Conservation (phyloP, 305 asterid species). For the Fraxinus sp. region DNA sequence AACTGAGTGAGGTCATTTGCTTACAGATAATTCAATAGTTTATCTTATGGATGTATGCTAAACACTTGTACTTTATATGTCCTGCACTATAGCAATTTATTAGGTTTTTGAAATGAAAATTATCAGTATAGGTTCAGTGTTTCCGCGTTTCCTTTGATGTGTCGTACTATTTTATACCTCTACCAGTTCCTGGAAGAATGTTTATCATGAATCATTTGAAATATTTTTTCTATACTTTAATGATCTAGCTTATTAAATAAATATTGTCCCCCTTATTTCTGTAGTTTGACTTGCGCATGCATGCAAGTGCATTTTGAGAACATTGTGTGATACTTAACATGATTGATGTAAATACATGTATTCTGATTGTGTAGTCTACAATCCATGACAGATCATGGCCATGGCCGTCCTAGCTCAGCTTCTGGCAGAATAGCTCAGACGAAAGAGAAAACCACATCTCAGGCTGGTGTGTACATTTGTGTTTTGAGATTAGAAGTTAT, state of each 20-base stretch:
- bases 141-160: neutral
- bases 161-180: neutral
- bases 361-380: slow-evolving; percentile 22
- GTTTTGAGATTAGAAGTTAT: neutral
- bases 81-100: neutral
- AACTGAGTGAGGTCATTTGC: slow-evolving; percentile 14
- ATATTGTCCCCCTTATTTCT: neutral
- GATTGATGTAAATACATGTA: slow-evolving; percentile 6
- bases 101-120: neutral
- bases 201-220: neutral
- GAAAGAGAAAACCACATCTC: slow-evolving; percentile 46
- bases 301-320: neutral
- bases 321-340: slow-evolving; percentile 8
- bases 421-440: slow-evolving; percentile 48
- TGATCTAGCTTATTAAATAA: neutral
- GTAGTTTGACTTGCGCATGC: slow-evolving; percentile 1
- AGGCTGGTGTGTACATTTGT: slow-evolving; percentile 51
- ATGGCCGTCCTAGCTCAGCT: slow-evolving; percentile 71
- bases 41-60: slow-evolving; percentile 2
- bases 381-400: slow-evolving; percentile 49
- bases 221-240: neutral
- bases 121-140: neutral
- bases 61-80: neutral
- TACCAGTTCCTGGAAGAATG: neutral
- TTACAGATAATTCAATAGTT: slow-evolving; percentile 7